phyloP scores from a whole-genome alignment of 1,284 basidiomycete genomes.

The Moesziomyces globuligerus region DNA sequence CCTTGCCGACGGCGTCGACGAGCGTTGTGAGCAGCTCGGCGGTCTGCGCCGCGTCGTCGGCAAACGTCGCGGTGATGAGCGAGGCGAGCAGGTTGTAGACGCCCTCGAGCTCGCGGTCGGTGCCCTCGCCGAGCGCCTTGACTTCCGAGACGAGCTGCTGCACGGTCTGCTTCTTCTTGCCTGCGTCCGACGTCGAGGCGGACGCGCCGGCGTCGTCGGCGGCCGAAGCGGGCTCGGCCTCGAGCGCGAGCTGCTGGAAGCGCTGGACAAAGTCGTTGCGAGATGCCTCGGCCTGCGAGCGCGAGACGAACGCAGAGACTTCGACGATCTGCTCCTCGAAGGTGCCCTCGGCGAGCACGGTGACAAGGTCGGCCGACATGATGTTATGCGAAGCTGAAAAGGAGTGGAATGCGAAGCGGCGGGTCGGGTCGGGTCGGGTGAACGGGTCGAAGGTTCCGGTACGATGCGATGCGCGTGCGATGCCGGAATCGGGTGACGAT shows the following conservation, averaged over 20 bases:
- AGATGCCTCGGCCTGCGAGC: slow-evolving; percentile 53
- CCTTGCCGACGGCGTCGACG: slow-evolving; percentile 23
- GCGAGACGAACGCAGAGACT: slow-evolving; percentile 56
- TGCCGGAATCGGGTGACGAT: no score
- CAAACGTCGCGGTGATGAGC: slow-evolving; percentile 42
- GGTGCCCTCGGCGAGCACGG: slow-evolving; percentile 62
- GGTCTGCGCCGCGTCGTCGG: slow-evolving; percentile 8
- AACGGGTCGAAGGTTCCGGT: no score
- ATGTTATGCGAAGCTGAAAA: no score
- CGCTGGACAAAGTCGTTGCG: slow-evolving; percentile 56
- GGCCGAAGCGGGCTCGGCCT: slow-evolving; percentile 36
- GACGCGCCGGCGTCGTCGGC: slow-evolving; percentile 9
- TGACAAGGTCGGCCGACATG: slow-evolving; percentile 61
- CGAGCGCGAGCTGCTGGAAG: slow-evolving; percentile 46
- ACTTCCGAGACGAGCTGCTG: slow-evolving; percentile 48
- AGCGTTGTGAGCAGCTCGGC: slow-evolving; percentile 39
- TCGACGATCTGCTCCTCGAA: slow-evolving; percentile 63
- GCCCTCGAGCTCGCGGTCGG: slow-evolving; percentile 64
- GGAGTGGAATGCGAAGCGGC: background rate
- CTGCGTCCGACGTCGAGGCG: slow-evolving; percentile 16
- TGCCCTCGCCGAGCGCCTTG: slow-evolving; percentile 53
- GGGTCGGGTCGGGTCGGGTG: background rate
- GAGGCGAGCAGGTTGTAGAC: slow-evolving; percentile 61
- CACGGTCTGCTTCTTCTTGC: slow-evolving; percentile 44
- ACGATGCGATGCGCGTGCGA: background rate